Evolutionary conservation across 2,329 filamentous ascomycete species (phyloP).

Genomic region (Didymella keratinophila): DNA sequence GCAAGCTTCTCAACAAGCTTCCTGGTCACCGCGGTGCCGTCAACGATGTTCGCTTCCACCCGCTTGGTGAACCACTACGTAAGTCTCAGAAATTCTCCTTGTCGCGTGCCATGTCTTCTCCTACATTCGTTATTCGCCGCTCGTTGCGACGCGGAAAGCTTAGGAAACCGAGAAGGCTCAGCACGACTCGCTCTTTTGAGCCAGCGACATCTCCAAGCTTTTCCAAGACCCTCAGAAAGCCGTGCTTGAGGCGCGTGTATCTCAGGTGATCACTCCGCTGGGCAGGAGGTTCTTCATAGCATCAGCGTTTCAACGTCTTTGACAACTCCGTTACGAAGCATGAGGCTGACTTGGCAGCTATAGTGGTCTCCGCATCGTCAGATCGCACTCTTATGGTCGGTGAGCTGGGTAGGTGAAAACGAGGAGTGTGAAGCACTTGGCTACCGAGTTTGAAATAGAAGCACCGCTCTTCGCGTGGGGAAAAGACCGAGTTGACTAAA

Average conservation of each 20-base stretch:
- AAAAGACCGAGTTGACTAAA: constrained; percentile 31
- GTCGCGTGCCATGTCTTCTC: background rate
- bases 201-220: constrained; percentile 3
- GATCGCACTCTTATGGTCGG: constrained; percentile 85
- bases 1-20: constrained; percentile 91
- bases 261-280: constrained; percentile 5
- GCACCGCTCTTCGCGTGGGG: constrained; percentile 36
- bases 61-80: constrained; percentile 85
- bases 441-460: constrained; percentile 32
- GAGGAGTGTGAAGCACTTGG: constrained; percentile 28
- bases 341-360: constrained; percentile 42
- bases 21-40: constrained; percentile 95
- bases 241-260: constrained; percentile 8
- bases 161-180: background rate
- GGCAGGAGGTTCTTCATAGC: constrained; percentile 3
- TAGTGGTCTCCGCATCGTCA: constrained; percentile 89
- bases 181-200: background rate
- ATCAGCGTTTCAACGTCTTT: constrained; percentile 27
- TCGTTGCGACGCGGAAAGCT: background rate
- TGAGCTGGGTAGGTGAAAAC: constrained; percentile 72
- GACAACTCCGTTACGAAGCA: constrained; percentile 13
- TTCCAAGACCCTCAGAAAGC: background rate
- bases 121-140: background rate
- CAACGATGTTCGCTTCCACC: constrained; percentile 92
- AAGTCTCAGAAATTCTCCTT: constrained; percentile 56